Conservation (phyloP, 176 grass and related monocot genomes). For the Canna indica region DNA sequence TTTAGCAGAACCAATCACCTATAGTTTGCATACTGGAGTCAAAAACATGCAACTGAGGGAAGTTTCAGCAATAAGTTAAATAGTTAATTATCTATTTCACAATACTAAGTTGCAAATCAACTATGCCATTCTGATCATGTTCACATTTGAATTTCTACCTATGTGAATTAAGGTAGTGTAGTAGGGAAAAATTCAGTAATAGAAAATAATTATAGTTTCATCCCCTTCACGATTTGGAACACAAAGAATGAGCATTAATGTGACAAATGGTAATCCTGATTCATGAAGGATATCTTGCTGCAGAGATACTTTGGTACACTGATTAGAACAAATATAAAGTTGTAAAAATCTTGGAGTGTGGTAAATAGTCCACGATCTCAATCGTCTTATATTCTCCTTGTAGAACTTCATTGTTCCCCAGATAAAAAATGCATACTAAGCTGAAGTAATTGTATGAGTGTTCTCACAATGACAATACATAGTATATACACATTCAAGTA, state of each 20-base stretch:
- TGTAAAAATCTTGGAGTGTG: not conserved
- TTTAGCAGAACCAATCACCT: constrained; percentile 92
- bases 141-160: too few relatives aligned
- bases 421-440: not conserved
- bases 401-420: too few relatives aligned
- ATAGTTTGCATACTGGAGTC: constrained; percentile 1
- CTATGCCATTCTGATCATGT: not conserved
- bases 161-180: not conserved
- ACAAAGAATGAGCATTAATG: not conserved
- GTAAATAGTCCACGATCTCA: not conserved
- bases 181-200: not conserved
- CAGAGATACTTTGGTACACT: too few relatives aligned
- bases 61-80: not conserved
- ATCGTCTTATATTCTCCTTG: not conserved
- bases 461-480: not conserved
- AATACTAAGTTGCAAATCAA: not conserved
- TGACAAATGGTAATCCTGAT: not conserved
- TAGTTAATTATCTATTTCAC: not conserved
- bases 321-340: too few relatives aligned
- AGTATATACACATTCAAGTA: not conserved
- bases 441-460: not conserved
- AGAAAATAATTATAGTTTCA: not conserved
- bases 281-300: not conserved
- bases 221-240: not conserved
- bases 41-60: not conserved